Evolutionary conservation across 2,329 filamentous ascomycete species (phyloP), one percentile per base, ranked within the genome.

Genomic region (Dactylellina drechsleri): DNA sequence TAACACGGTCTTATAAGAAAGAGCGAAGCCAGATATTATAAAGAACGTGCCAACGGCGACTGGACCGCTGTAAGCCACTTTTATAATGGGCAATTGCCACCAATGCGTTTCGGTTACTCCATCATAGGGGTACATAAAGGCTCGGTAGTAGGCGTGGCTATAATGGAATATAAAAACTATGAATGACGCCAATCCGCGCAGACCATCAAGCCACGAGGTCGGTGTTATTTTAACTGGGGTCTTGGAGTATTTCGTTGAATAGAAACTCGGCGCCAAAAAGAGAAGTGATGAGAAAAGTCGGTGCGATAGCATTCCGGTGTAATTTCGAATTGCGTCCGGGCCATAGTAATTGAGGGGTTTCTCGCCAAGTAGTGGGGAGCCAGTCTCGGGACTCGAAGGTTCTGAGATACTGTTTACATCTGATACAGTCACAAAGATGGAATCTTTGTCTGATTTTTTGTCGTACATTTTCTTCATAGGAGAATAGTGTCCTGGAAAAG

Each of bases 41-140:
- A 86, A 86, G 79, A 86, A 86, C 54, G 86, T 82, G 77, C 85
- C 83, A 1, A 86, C 85, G 83, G 85, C 84, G 7, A 84, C 83
- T 16, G 83, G 81, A 16, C 84, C 84, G 15, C 83, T 83, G 77
- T 81, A 84, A 18, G 85, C 64, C 28, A 85, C 80, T 62, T 84
- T 82, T 6, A 84, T 12, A 59, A 84, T 83, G 0, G 84, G 85
- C 13, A 85, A 79, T 78, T 85, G 84, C 18, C 85, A 76, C 13
- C 78, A 20, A 82, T 79, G 50, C 82, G 80, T 43, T 65, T 64
- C 56, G 31, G 13, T 56, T 8, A 12, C 16, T 26, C 47, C 66
- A 66, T 54, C 66, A 78, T 84, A 83, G 68, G 82, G 76, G 0
- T 82, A 79, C 2, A 80, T 77, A 26, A 82, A 78, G 50, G 81